Percentiles rank a stretch among this genome's conserved stretches.
These are phyloP conservation scores for Phytophthora tentaculata DNA, from an alignment of 352 stramenopile genomes.

Conservation along the genomic window DNA sequence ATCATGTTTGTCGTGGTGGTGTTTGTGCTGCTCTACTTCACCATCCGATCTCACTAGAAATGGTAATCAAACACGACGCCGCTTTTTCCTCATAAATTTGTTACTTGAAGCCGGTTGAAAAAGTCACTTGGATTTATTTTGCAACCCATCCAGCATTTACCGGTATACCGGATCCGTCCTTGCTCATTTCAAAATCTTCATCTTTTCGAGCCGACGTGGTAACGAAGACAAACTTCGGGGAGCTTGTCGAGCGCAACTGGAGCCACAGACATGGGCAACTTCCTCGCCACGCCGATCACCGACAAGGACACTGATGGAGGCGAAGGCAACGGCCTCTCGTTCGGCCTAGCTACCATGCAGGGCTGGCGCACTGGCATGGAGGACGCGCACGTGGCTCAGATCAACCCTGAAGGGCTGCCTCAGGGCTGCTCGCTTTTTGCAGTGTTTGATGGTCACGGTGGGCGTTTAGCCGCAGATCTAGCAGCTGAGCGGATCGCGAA, in stretches of 20 bases:
- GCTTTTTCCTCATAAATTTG: not conserved
- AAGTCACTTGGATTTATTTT: slow-evolving; percentile 1
- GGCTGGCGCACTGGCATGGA: slow-evolving; percentile 87
- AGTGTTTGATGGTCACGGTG: slow-evolving; percentile 84
- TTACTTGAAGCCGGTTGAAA: not conserved
- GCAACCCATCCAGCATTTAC: slow-evolving; percentile 9
- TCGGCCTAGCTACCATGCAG: slow-evolving; percentile 79
- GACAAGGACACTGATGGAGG: slow-evolving; percentile 74
- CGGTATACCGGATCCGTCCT: slow-evolving; percentile 2
- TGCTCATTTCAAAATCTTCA: slow-evolving; percentile 23
- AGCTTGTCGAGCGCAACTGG: not conserved
- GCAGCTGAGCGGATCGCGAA: slow-evolving; percentile 50
- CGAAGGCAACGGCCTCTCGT: slow-evolving; percentile 63
- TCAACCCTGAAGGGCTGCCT: slow-evolving; percentile 54
- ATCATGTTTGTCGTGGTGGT: slow-evolving; percentile 86
- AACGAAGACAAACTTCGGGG: slow-evolving; percentile 1
- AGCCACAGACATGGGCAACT: slow-evolving; percentile 82
- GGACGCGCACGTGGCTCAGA: slow-evolving; percentile 71
- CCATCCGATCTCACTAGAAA: slow-evolving; percentile 73
- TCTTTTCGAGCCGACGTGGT: slow-evolving; percentile 12
- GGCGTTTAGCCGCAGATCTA: slow-evolving; percentile 60
- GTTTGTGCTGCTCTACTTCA: slow-evolving; percentile 86
- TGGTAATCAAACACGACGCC: slow-evolving; percentile 22
- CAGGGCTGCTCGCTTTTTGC: slow-evolving; percentile 71
- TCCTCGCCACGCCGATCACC: slow-evolving; percentile 76